phyloP scores from a whole-genome alignment of 2,329 filamentous ascomycete genomes.

The Epichloe aotearoae region DNA sequence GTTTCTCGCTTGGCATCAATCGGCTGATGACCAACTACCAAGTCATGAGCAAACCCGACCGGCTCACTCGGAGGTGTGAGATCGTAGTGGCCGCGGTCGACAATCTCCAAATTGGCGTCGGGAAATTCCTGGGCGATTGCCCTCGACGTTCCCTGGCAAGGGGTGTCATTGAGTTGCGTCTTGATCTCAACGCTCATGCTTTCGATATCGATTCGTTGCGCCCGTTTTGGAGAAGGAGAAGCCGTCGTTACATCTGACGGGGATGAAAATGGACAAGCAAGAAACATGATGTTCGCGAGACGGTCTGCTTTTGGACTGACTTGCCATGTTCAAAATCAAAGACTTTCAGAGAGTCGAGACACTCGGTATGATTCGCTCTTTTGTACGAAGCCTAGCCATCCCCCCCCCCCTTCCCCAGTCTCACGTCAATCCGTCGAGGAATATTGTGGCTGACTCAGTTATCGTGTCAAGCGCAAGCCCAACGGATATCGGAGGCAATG shows the following conservation, averaged over 20 bases:
- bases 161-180: background rate
- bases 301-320: background rate
- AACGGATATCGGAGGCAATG: too few species aligned
- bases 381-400: background rate
- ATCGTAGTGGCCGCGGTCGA: conserved; percentile 17
- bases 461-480: too few species aligned
- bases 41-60: conserved; percentile 13
- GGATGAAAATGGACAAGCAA: background rate
- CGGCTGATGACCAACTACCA: background rate
- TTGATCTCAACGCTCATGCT: background rate
- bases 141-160: background rate
- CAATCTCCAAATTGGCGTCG: conserved; percentile 5
- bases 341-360: too few species aligned
- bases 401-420: too few species aligned
- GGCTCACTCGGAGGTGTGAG: conserved; percentile 21
- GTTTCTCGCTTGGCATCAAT: conserved; percentile 13
- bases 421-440: background rate
- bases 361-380: background rate
- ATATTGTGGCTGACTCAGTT: too few species aligned
- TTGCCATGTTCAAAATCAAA: background rate
- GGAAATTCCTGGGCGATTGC: background rate
- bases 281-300: background rate
- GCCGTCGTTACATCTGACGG: background rate
- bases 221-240: background rate
- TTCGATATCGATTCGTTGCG: background rate